Evolutionary conservation across 305 asterid genomes (phyloP), one percentile per base, ranked within the genome.

Genomic region (Petunia hybrid): DNA sequence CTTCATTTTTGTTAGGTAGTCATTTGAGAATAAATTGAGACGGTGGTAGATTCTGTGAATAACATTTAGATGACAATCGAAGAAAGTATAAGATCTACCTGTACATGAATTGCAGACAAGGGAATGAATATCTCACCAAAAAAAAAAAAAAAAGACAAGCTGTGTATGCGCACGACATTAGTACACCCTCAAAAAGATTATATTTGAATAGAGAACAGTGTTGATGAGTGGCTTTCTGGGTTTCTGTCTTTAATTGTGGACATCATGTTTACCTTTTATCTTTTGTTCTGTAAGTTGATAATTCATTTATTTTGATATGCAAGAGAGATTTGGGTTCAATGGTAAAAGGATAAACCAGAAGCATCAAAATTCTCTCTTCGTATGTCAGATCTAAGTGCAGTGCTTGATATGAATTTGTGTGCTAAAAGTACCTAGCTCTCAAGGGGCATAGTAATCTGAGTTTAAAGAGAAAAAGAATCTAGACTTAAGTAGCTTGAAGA

Each of bases 371-470:
- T 71, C 48, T 48, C 45, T 48, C 10, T 46, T 46, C 12, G 5
- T 12, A 22, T 31, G 10, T 46, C 22, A 46, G 77, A 61, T 31
- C 77, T 46, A 71, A 71, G 10, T 10, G 3, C 9, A 46, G 61
- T 71, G 42, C 48, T 42, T 31, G 8, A 4, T 61, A 60, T 70
- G 12, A 10, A 48, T 31, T 1, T 1, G 12, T 8, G 12, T 4
- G 41, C 31, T 35, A 31, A 71, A 71, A 43, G 48, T 35, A 22
- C 16, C 60, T 45, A 0, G 35, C 53, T 35, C 43, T 71, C 9
- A 71, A 70, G 59, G 77, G 3, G 12, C 48, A 71, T 46, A 46
- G 61, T 71, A 10, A 71, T 71, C 10, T 70, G 77, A 70, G 41
- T 46, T 46, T 10, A 1, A 22, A 22, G 31, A 12, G 31, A 2